Base-by-base conservation (phyloP, 495 filamentous ascomycete genomes). In the Pseudevernia furfuracea region DNA sequence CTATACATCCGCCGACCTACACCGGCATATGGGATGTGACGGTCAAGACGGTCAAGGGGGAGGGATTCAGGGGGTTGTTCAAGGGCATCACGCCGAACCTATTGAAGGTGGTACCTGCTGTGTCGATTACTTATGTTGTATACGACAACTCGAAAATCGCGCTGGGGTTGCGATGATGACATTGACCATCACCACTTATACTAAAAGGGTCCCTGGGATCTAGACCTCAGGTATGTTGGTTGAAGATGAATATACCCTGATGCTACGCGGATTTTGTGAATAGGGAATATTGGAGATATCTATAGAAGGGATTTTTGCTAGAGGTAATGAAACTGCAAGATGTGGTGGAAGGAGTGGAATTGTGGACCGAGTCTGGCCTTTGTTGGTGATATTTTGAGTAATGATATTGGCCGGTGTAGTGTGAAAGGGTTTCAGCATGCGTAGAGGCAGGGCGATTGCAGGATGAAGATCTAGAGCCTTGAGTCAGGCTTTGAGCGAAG, bases 101-200 rank as follows among this genome's bases (percentile, higher is more conserved):
- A 25, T 81, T 97, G 69, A 99, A 99, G 76, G 94, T 99, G 41
- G 91, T 93, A 12, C 94, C 94, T 0, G 93, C 94, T 56, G 90
- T 99, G 32, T 95, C 90, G 65, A 99, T 99, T 74, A 92, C 93
- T 49, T 98, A 96, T 79, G 89, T 97, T 73, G 92, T 94, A 58
- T 98, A 98, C 73, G 94, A 98, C 75, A 96, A 97, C 71, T 84
- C 90, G 59, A 98, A 98, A 79, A 84, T 82, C 61, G 73, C 87
- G 36, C 77, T 97, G 66, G 82, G 85, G 28, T 77, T 97, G 63
- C 85, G 77, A 67, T 93, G 72, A 81, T 55, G 59, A 8, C 30
- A 8, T 12, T 7, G 6, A 14, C 11, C 2, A 14, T 6, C 2
- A 14, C 12, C 12, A 21, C 7, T 30, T 30, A 7, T 2, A 12